Conservation (phyloP, 768 basidiomycete genomes). For the Boletellus emodensis region DNA sequence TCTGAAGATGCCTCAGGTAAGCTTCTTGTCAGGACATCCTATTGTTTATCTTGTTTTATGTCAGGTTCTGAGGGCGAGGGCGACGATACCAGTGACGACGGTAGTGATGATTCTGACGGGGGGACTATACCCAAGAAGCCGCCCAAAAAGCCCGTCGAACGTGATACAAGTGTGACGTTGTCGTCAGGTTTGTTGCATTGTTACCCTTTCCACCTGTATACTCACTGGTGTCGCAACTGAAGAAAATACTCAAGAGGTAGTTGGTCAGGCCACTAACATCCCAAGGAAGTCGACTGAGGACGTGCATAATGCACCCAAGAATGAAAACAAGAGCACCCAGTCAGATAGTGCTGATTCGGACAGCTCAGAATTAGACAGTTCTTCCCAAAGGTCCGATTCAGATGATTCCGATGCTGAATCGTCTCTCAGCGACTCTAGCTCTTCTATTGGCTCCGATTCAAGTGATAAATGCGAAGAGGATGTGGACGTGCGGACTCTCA, state of each 20-base stretch:
- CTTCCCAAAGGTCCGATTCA: constrained; percentile 10
- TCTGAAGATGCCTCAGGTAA: constrained; percentile 17
- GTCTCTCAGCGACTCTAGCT: constrained; percentile 10
- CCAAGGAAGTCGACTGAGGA: constrained; percentile 5
- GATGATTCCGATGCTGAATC: constrained; percentile 17
- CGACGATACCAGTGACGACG: constrained; percentile 10
- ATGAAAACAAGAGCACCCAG: constrained; percentile 1
- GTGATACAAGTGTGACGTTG: constrained; percentile 40
- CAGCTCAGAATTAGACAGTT: constrained; percentile 14
- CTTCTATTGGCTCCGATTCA: constrained; percentile 14
- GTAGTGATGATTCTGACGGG: constrained; percentile 2
- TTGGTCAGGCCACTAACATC: background rate
- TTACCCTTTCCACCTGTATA: background rate
- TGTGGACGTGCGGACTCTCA: background rate
- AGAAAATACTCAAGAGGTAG: constrained; percentile 3
- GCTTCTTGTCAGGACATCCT: constrained; percentile 7
- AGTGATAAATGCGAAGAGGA: constrained; percentile 10
- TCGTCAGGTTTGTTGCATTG: constrained; percentile 28
- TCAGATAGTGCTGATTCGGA: constrained; percentile 15
- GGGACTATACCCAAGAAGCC: background rate
- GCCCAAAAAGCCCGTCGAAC: constrained; percentile 14
- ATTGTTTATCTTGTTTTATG: background rate
- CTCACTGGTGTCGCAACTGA: constrained; percentile 8
- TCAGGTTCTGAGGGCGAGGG: constrained; percentile 17
- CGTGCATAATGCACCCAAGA: background rate